phyloP scores from a whole-genome alignment of 371 early-diverging fungal species.

The Dinochytrium kinnereticum region DNA sequence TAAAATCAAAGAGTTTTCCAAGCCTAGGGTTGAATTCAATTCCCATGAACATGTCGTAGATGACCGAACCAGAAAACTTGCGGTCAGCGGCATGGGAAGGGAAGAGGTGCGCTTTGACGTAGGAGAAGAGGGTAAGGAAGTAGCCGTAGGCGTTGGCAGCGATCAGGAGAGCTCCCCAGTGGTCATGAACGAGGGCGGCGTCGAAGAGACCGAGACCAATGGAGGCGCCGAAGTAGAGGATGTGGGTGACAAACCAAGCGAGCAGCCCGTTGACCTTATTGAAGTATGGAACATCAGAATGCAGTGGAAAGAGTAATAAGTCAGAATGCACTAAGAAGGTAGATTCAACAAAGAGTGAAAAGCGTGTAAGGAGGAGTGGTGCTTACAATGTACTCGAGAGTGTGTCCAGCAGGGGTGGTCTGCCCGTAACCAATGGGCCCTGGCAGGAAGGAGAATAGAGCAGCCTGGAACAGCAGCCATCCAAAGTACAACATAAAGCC shows the following conservation, averaged over 20 bases:
- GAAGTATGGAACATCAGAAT: too few relatives aligned
- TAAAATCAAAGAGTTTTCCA: constrained; percentile 76
- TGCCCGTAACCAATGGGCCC: constrained; percentile 76
- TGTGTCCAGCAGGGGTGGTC: constrained; percentile 80
- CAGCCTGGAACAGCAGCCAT: constrained; percentile 76
- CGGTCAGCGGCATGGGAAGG: constrained; percentile 82
- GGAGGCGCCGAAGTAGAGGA: constrained; percentile 65
- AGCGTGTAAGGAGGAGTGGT: too few relatives aligned
- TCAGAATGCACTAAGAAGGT: too few relatives aligned
- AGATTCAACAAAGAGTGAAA: too few relatives aligned
- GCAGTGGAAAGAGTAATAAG: too few relatives aligned
- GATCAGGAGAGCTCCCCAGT: constrained; percentile 76
- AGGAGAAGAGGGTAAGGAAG: constrained; percentile 72
- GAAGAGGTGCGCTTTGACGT: constrained; percentile 71
- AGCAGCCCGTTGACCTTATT: constrained; percentile 79
- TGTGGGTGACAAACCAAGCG: constrained; percentile 77
- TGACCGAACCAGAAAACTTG: constrained; percentile 67
- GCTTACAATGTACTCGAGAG: constrained; percentile 65
- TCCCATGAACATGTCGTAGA: constrained; percentile 77
- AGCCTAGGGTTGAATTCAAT: constrained; percentile 82
- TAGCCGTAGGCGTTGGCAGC: constrained; percentile 80
- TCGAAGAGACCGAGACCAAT: constrained; percentile 62
- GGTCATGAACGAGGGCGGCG: constrained; percentile 69
- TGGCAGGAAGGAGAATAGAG: constrained; percentile 69
- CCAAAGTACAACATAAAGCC: constrained; percentile 62